These are phyloP conservation scores for Poa annua DNA, from an alignment of 176 grass and related monocot species.

Conservation along the genomic window DNA sequence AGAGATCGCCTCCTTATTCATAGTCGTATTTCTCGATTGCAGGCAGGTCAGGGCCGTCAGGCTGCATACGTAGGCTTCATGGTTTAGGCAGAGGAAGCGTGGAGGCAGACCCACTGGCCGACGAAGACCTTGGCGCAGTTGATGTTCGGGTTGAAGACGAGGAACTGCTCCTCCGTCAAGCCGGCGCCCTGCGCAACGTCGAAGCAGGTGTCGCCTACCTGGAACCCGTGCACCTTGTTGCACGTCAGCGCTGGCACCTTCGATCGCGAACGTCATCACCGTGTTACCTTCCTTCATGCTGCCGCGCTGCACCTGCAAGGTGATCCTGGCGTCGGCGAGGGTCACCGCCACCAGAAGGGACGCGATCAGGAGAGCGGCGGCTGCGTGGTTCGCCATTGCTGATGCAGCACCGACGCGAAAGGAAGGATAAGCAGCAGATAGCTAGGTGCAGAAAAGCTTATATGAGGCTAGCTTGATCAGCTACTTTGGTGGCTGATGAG, in stretches of 20 bases:
- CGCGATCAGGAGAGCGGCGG: conserved; percentile 38
- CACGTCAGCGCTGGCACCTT: conserved; percentile 31
- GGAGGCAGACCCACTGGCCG: conserved; percentile 59
- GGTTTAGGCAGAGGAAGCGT: neutral
- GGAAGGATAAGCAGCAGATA: neutral
- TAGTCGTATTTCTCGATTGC: neutral
- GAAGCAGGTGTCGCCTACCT: conserved; percentile 28
- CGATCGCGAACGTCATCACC: neutral
- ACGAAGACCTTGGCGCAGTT: conserved; percentile 42
- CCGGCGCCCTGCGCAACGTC: conserved; percentile 17
- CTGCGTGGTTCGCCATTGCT: conserved; percentile 36
- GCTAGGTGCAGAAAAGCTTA: neutral
- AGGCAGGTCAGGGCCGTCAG: neutral
- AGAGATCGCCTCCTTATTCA: neutral
- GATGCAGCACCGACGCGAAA: neutral
- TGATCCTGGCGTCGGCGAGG: conserved; percentile 19
- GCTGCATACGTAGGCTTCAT: no score
- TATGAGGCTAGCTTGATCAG: neutral
- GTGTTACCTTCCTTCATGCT: neutral
- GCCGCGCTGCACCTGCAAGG: conserved; percentile 6
- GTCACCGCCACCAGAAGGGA: conserved; percentile 37
- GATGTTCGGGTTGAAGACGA: conserved; percentile 61
- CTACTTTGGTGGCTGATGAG: conserved; percentile 1
- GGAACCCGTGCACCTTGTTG: conserved; percentile 40
- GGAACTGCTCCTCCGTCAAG: conserved; percentile 26